Percentiles rank a stretch among this genome's conserved stretches.
These are phyloP conservation scores for Orbilia javanica DNA, from an alignment of 2,329 filamentous ascomycete genomes.

Conservation along the genomic window DNA sequence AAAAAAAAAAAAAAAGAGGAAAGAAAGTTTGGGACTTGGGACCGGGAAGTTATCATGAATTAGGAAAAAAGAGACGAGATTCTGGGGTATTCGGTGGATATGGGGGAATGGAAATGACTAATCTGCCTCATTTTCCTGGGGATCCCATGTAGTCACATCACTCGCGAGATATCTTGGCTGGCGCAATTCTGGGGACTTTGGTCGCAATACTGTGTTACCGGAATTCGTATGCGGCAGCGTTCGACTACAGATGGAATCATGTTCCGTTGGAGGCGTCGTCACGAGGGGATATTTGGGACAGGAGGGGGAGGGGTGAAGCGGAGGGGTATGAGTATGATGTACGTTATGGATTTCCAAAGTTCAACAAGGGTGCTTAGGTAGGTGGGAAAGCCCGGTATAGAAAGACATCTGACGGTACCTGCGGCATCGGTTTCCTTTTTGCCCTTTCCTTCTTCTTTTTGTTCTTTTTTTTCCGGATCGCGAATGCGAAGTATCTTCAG, in stretches of 20 bases:
- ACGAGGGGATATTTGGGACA: slow-evolving; percentile 7
- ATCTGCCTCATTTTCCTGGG: slow-evolving; percentile 30
- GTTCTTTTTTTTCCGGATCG: not conserved
- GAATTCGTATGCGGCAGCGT: slow-evolving; percentile 31
- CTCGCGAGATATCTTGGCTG: slow-evolving; percentile 34
- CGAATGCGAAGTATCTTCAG: slow-evolving; percentile 4
- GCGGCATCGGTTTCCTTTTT: slow-evolving; percentile 1
- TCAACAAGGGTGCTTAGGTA: not conserved
- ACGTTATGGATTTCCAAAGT: slow-evolving; percentile 26
- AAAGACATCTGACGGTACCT: not conserved
- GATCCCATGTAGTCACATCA: slow-evolving; percentile 45
- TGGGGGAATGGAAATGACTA: slow-evolving; percentile 14
- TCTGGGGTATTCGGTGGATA: slow-evolving; percentile 24
- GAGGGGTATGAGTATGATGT: slow-evolving; percentile 12
- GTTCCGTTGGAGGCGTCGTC: slow-evolving; percentile 34
- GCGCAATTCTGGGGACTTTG: slow-evolving; percentile 33
- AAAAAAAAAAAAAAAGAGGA: not conserved
- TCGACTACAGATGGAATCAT: slow-evolving; percentile 32
- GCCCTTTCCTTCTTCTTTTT: too few species aligned
- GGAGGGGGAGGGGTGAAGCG: not conserved
- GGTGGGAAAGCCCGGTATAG: not conserved
- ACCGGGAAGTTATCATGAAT: slow-evolving; percentile 16
- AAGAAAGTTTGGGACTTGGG: slow-evolving; percentile 3
- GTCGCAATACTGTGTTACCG: slow-evolving; percentile 39
- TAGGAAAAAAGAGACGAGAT: slow-evolving; percentile 29